Conservation (phyloP, 768 basidiomycete genomes). For the Rhodocollybia butyracea region DNA sequence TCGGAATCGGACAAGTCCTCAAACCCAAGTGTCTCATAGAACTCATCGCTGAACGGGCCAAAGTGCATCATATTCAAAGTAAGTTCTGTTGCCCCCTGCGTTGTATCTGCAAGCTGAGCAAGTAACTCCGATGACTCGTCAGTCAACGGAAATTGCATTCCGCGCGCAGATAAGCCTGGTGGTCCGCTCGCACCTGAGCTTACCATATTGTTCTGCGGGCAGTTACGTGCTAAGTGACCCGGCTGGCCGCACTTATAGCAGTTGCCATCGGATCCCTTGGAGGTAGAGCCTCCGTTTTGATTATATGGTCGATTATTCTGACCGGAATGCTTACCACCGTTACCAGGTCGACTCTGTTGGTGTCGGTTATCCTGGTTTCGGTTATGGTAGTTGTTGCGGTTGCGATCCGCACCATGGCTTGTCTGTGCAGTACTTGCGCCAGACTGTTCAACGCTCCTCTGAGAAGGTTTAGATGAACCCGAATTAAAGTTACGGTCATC, state of each 20-base stretch:
- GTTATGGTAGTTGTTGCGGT: no score
- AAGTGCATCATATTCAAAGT: background rate
- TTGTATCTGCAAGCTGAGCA: background rate
- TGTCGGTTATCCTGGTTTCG: no score
- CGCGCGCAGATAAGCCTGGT: background rate
- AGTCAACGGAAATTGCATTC: background rate
- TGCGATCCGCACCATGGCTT: no score
- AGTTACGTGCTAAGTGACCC: background rate
- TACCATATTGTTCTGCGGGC: background rate
- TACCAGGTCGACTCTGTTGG: no score
- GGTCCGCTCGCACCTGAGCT: background rate
- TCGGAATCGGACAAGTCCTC: background rate
- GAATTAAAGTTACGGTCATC: no score
- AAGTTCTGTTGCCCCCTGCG: background rate
- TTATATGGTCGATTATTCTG: background rate
- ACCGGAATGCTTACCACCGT: no score
- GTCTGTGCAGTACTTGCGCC: no score
- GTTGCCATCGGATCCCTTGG: background rate
- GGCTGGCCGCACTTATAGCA: background rate
- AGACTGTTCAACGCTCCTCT: no score
- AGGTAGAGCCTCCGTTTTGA: background rate
- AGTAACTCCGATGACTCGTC: background rate
- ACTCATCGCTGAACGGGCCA: background rate
- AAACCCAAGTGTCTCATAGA: background rate
- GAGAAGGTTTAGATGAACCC: no score